Conservation (phyloP, 2,329 filamentous ascomycete species). For the Nemania diffusa region DNA sequence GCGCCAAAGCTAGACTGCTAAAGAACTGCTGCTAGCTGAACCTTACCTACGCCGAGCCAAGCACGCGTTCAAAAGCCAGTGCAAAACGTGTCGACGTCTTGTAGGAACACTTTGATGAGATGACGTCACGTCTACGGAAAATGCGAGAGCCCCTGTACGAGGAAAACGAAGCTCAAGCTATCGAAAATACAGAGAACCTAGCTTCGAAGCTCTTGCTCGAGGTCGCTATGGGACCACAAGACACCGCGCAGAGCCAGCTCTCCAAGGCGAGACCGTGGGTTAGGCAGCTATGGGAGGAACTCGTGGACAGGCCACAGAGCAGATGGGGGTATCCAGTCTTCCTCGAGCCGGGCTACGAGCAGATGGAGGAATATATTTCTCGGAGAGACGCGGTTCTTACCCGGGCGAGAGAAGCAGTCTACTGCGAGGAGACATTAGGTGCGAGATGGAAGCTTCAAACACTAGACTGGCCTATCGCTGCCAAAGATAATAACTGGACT, state of each 20-base stretch:
- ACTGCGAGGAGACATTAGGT: background rate
- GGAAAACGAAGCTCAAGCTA: background rate
- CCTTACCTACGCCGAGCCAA: background rate
- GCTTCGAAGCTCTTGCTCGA: background rate
- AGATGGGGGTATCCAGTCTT: conserved; percentile 1
- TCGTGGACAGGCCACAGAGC: background rate
- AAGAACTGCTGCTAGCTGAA: conserved; percentile 5
- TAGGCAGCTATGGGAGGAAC: conserved; percentile 3
- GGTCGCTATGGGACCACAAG: background rate
- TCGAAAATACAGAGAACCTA: conserved; percentile 6
- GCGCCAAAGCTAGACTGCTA: conserved; percentile 1
- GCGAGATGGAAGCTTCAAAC: background rate
- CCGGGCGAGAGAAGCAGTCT: background rate
- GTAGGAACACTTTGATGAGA: background rate
- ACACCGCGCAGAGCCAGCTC: background rate
- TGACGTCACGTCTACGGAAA: background rate
- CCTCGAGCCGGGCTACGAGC: background rate
- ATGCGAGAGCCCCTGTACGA: conserved; percentile 10
- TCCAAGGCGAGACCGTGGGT: conserved; percentile 8
- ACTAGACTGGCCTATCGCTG: background rate
- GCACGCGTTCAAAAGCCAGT: background rate
- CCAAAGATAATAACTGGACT: background rate
- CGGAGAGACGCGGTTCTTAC: background rate
- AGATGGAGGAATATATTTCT: background rate
- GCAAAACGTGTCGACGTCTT: background rate